Percentiles rank a stretch among this genome's conserved stretches.
These are phyloP conservation scores for Ajuga chamaepitys DNA, from an alignment of 257 asterid genomes.

Conservation along the genomic window DNA sequence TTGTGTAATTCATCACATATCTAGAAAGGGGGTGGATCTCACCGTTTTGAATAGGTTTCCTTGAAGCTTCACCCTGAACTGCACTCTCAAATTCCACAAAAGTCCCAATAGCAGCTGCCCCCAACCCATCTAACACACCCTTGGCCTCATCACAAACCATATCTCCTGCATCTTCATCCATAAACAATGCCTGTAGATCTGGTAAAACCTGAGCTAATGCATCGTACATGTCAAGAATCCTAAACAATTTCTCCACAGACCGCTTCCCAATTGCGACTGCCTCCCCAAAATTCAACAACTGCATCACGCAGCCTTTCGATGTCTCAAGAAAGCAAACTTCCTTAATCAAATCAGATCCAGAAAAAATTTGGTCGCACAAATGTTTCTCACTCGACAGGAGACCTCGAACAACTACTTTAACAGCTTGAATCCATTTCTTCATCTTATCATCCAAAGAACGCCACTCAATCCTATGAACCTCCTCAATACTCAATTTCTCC, in stretches of 20 bases:
- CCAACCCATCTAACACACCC: constrained; percentile 70
- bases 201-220: constrained; percentile 57
- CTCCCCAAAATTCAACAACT: constrained; percentile 90
- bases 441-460: constrained; percentile 71
- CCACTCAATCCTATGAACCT: constrained; percentile 93
- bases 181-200: constrained; percentile 52
- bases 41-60: constrained; percentile 67
- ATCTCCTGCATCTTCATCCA: constrained; percentile 72
- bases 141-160: constrained; percentile 79
- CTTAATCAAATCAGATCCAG: constrained; percentile 63
- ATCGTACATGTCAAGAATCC: constrained; percentile 91
- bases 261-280: constrained; percentile 86
- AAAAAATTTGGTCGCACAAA: constrained; percentile 69
- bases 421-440: constrained; percentile 89
- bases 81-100: constrained; percentile 90
- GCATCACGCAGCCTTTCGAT: constrained; percentile 89
- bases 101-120: constrained; percentile 85
- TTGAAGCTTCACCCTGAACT: constrained; percentile 80
- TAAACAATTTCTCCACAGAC: constrained; percentile 79
- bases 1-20: constrained; percentile 91
- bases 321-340: constrained; percentile 87
- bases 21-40: constrained; percentile 89
- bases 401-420: constrained; percentile 64
- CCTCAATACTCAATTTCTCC: constrained; percentile 91
- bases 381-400: constrained; percentile 64